These are phyloP conservation scores for Dioszegia crocea DNA, from an alignment of 768 basidiomycete genomes.

Conservation along the genomic window DNA sequence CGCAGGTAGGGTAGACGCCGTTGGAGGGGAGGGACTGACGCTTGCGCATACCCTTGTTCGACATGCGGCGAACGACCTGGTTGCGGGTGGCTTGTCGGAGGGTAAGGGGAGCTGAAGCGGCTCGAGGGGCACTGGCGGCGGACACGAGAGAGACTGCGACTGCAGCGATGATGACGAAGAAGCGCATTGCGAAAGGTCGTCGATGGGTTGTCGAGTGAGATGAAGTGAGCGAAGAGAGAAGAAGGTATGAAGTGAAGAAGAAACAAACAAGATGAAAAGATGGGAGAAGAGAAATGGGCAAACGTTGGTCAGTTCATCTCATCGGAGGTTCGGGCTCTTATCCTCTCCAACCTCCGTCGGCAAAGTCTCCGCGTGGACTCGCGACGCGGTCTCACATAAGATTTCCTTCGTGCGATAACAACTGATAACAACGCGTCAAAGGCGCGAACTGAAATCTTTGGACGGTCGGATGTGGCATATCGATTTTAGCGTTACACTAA, in stretches of 20 bases:
- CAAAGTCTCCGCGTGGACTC: no score
- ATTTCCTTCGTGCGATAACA: no score
- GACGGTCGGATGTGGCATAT: not conserved
- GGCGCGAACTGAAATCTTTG: not conserved
- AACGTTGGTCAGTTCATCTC: no score
- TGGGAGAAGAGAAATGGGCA: no score
- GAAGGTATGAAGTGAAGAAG: not conserved
- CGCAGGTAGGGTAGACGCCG: constrained; percentile 4
- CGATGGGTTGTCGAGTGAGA: not conserved
- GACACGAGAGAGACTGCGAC: not conserved
- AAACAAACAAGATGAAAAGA: no score
- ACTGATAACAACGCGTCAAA: no score
- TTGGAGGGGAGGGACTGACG: constrained; percentile 1
- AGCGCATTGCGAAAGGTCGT: constrained; percentile 1
- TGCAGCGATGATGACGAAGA: not conserved
- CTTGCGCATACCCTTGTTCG: not conserved
- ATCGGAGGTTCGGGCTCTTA: no score
- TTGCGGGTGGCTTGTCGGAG: not conserved
- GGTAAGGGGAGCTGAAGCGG: not conserved
- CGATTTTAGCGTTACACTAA: no score
- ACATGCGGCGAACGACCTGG: not conserved
- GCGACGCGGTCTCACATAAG: no score
- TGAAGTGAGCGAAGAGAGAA: not conserved
- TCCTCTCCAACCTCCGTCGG: no score
- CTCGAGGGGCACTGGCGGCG: not conserved